Evolutionary conservation across 306 rosid species (phyloP).

Genomic region (Casuarina equisetifolia): DNA sequence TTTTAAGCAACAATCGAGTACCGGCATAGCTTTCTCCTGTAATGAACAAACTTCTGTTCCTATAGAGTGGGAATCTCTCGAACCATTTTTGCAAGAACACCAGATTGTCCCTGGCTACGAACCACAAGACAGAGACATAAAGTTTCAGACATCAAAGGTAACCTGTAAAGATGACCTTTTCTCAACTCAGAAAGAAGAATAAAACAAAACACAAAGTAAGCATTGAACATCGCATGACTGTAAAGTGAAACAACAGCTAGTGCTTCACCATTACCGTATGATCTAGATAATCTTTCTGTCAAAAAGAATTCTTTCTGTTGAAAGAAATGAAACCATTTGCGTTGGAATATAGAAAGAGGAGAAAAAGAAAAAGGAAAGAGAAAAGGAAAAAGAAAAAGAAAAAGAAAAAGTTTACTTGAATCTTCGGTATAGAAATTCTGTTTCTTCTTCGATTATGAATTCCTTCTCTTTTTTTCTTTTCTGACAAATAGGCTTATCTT

Average conservation of each 20-base stretch:
- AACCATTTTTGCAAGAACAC: conserved; percentile 54
- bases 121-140: conserved; percentile 25
- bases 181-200: conserved; percentile 11
- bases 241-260: conserved; percentile 36
- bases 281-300: conserved; percentile 27
- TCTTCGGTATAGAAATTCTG: conserved; percentile 21
- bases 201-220: conserved; percentile 32
- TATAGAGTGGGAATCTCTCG: conserved; percentile 48
- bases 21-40: conserved; percentile 59
- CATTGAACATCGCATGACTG: conserved; percentile 38
- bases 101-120: conserved; percentile 53
- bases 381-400: conserved; percentile 7
- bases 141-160: conserved; percentile 22
- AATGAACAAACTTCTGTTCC: conserved; percentile 49
- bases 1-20: conserved; percentile 7
- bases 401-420: conserved; percentile 37
- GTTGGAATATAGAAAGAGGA: conserved; percentile 17
- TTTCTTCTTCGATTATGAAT: conserved; percentile 13
- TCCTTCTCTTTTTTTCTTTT: neutral
- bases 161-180: conserved; percentile 30
- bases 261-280: conserved; percentile 31
- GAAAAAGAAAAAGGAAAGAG: neutral
- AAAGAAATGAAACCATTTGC: conserved; percentile 32
- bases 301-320: conserved; percentile 23
- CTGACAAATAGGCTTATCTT: neutral